These are phyloP conservation scores for Pleurotus platypus DNA, from an alignment of 768 basidiomycete species.

Conservation along the genomic window DNA sequence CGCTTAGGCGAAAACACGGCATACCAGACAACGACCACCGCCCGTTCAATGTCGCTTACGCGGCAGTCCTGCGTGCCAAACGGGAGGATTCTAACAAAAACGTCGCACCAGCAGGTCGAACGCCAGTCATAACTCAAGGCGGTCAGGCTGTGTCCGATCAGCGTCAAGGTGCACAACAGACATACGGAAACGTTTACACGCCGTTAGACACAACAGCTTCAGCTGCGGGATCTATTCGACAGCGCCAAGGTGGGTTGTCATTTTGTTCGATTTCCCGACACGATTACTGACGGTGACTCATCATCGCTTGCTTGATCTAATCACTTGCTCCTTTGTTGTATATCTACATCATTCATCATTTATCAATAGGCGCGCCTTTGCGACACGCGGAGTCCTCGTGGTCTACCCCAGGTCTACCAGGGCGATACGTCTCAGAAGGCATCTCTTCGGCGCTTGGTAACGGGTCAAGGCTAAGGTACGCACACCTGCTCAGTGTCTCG, in stretches of 20 bases:
- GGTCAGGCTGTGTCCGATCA: slow-evolving; percentile 12
- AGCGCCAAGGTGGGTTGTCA: slow-evolving; percentile 1
- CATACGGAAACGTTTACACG: too few species aligned
- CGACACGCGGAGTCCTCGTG: slow-evolving; percentile 7
- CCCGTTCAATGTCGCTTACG: slow-evolving; percentile 86
- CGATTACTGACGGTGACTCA: background rate
- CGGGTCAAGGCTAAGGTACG: background rate
- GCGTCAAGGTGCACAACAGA: background rate
- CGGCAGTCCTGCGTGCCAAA: slow-evolving; percentile 58
- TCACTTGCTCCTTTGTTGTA: background rate
- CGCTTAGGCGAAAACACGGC: slow-evolving; percentile 73
- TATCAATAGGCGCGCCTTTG: background rate
- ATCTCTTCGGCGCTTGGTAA: slow-evolving; percentile 1
- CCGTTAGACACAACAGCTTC: background rate
- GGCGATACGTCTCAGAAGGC: slow-evolving; percentile 5
- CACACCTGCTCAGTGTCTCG: background rate
- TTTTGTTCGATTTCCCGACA: background rate
- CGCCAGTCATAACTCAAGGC: slow-evolving; percentile 32
- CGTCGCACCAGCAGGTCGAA: slow-evolving; percentile 23
- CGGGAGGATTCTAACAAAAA: slow-evolving; percentile 36
- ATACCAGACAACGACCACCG: slow-evolving; percentile 82
- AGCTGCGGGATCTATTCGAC: background rate
- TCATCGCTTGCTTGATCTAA: slow-evolving; percentile 1
- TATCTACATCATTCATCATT: background rate
- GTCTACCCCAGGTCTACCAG: slow-evolving; percentile 4